phyloP scores from a whole-genome alignment of 768 basidiomycete genomes.

The Leccinum rimulosum region DNA sequence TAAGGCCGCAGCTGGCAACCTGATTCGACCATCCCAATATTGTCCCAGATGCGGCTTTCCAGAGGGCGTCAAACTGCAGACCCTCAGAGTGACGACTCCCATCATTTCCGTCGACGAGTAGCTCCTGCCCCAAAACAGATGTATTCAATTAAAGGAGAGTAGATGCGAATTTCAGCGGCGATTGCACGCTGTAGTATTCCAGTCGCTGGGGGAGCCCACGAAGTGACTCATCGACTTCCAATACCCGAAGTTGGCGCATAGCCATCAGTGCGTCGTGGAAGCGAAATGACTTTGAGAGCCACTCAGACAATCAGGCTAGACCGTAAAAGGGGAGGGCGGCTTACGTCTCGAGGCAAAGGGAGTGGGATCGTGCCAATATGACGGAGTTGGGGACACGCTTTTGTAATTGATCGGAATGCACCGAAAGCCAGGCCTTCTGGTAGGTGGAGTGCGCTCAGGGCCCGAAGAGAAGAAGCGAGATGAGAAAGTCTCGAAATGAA shows the following conservation, averaged over 20 bases:
- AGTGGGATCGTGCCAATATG: constrained; percentile 39
- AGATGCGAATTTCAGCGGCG: constrained; percentile 38
- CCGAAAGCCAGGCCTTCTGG: constrained; percentile 33
- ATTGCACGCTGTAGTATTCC: constrained; percentile 35
- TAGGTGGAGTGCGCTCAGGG: constrained; percentile 35
- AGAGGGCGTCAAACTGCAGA: constrained; percentile 28
- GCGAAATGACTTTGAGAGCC: constrained; percentile 27
- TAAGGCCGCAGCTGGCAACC: constrained; percentile 22
- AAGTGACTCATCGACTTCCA: constrained; percentile 37
- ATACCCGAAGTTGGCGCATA: constrained; percentile 32
- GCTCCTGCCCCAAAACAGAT: constrained; percentile 36
- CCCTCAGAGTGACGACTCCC: constrained; percentile 29
- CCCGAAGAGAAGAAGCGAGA: constrained; percentile 33
- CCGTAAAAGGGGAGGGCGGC: constrained; percentile 10
- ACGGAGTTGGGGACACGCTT: constrained; percentile 33
- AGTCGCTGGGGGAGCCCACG: constrained; percentile 34
- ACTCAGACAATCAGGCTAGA: constrained; percentile 21
- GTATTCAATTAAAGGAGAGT: constrained; percentile 34
- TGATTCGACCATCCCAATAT: constrained; percentile 9
- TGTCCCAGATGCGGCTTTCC: constrained; percentile 25
- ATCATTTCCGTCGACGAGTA: constrained; percentile 35
- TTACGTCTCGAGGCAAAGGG: constrained; percentile 37
- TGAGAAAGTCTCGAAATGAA: constrained; percentile 33
- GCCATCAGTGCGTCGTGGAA: constrained; percentile 35
- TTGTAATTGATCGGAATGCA: constrained; percentile 33